These are phyloP conservation scores for Jaenimonas drosophilae DNA, from an alignment of 208 protist species.

Conservation along the genomic window DNA sequence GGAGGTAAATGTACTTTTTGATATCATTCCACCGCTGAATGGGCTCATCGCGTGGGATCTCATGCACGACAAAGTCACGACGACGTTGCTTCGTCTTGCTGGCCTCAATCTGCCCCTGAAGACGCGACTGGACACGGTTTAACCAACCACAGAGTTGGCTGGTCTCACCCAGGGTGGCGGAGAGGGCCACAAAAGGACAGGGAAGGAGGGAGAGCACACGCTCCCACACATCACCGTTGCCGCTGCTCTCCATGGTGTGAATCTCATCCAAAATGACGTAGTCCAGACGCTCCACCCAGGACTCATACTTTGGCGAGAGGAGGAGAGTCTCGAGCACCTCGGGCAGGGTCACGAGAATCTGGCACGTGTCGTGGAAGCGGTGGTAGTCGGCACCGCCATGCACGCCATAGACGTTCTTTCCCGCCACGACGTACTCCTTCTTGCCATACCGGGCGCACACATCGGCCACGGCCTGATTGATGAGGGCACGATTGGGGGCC, in stretches of 20 bases:
- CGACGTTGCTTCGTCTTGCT: slow-evolving; percentile 13
- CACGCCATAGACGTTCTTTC: slow-evolving; percentile 76
- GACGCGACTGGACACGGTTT: slow-evolving; percentile 59
- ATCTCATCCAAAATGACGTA: slow-evolving; percentile 96
- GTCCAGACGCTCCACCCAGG: slow-evolving; percentile 79
- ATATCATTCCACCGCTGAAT: slow-evolving; percentile 91
- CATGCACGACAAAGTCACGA: slow-evolving; percentile 70
- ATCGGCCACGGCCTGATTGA: slow-evolving; percentile 92
- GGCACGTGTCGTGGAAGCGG: slow-evolving; percentile 77
- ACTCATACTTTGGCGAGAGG: slow-evolving; percentile 74
- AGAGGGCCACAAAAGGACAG: slow-evolving; percentile 92
- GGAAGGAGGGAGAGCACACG: slow-evolving; percentile 86
- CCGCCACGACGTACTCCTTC: slow-evolving; percentile 73
- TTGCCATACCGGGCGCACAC: slow-evolving; percentile 88
- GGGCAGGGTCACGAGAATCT: slow-evolving; percentile 92
- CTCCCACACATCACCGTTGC: slow-evolving; percentile 89
- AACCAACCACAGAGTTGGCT: slow-evolving; percentile 89
- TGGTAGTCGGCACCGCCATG: slow-evolving; percentile 82
- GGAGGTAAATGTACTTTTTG: slow-evolving; percentile 84
- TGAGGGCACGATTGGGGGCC: slow-evolving; percentile 89
- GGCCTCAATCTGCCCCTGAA: slow-evolving; percentile 19
- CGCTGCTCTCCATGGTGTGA: slow-evolving; percentile 89
- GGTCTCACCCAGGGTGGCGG: slow-evolving; percentile 92
- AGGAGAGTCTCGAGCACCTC: slow-evolving; percentile 90
- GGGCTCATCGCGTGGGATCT: slow-evolving; percentile 52